These are phyloP conservation scores for Apiospora arundinis DNA, from an alignment of 2,329 filamentous ascomycete species.

Conservation along the genomic window DNA sequence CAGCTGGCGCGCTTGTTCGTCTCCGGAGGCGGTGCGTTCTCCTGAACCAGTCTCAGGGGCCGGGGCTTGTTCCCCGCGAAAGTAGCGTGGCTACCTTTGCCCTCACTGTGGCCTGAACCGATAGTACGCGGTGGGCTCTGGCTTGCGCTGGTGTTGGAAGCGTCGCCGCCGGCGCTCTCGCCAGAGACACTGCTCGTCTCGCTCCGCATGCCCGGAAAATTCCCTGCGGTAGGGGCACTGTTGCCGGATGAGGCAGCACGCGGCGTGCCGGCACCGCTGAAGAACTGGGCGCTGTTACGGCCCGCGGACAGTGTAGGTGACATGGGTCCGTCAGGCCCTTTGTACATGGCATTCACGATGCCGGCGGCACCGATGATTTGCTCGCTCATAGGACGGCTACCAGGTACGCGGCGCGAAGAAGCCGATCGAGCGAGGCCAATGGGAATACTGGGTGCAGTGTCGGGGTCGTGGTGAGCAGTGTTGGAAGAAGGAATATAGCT, in stretches of 20 bases:
- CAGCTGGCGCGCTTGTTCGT: conserved; percentile 68
- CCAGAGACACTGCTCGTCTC: conserved; percentile 70
- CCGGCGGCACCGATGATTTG: conserved; percentile 69
- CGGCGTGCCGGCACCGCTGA: conserved; percentile 44
- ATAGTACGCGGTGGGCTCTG: conserved; percentile 59
- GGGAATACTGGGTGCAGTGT: conserved; percentile 78
- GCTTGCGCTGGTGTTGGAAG: conserved; percentile 53
- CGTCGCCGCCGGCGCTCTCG: conserved; percentile 67
- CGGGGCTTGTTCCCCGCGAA: conserved; percentile 78
- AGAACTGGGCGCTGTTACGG: conserved; percentile 69
- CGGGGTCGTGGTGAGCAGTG: conserved; percentile 66
- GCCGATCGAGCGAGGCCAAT: conserved; percentile 63
- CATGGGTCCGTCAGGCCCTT: conserved; percentile 69
- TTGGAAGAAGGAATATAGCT: conserved; percentile 57
- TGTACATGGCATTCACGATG: conserved; percentile 90
- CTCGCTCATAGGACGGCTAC: conserved; percentile 65
- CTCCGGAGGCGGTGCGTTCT: conserved; percentile 63
- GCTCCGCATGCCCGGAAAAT: conserved; percentile 75
- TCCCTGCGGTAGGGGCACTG: conserved; percentile 58
- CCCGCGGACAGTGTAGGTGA: conserved; percentile 65
- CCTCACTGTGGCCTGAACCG: conserved; percentile 33
- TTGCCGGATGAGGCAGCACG: conserved; percentile 53
- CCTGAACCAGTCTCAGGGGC: conserved; percentile 85
- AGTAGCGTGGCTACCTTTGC: conserved; percentile 62
- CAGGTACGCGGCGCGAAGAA: conserved; percentile 55